Evolutionary conservation across 2,329 filamentous ascomycete genomes (phyloP).

Genomic region (Aquanectria penicillioides): DNA sequence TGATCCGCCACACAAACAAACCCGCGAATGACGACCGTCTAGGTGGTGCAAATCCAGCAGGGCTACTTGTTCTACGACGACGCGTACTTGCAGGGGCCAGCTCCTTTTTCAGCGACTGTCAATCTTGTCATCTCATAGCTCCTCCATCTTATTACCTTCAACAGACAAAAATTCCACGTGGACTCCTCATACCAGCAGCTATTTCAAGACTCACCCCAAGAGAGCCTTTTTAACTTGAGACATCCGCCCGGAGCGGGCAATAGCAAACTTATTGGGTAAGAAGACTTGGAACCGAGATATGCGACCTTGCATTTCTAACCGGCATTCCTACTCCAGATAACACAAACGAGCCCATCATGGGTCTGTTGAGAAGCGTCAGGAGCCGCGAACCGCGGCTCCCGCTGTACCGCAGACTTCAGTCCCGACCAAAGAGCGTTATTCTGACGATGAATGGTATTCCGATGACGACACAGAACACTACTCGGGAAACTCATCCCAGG

Average conservation of each 20-base stretch:
- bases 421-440: constrained; percentile 60
- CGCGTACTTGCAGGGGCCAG: neutral
- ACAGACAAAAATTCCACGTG: neutral
- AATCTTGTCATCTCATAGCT: neutral
- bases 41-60: neutral
- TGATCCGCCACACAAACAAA: constrained; percentile 37
- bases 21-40: constrained; percentile 32
- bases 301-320: constrained; percentile 17
- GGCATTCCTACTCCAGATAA: constrained; percentile 9
- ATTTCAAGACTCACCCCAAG: neutral
- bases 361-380: constrained; percentile 58
- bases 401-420: constrained; percentile 58
- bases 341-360: constrained; percentile 53
- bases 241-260: constrained; percentile 18
- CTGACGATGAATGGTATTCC: constrained; percentile 58
- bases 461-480: constrained; percentile 56
- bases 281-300: constrained; percentile 12
- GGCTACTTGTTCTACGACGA: neutral
- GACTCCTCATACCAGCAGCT: neutral
- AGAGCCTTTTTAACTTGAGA: constrained; percentile 14
- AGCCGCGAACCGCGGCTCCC: constrained; percentile 60
- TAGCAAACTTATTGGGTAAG: constrained; percentile 20
- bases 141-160: neutral
- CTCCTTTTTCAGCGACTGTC: too few relatives aligned
- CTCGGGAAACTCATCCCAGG: constrained; percentile 55